Base-by-base conservation (phyloP, 2,329 filamentous ascomycete genomes). In the Botrytis cinerea region DNA sequence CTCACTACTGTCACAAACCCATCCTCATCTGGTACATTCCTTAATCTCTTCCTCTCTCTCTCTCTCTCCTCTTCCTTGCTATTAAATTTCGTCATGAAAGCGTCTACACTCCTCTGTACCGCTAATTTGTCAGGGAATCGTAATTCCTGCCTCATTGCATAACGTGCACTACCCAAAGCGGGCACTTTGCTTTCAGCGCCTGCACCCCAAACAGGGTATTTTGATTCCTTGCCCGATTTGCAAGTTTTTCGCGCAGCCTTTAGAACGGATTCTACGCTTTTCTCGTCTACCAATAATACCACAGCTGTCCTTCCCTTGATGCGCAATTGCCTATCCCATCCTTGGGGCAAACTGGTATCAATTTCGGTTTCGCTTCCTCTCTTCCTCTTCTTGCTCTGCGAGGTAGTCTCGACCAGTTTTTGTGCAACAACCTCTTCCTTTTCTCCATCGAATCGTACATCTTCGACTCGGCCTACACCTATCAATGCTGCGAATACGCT, bases 1-100 rank as follows among this genome's bases (percentile, higher is more conserved):
- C 93, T 88, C 1, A 91, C 92, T 38, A 99, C 96, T 5, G 95
- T 98, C 67, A 98, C 88, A 81, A 99, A 99, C 2, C 96, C 96
- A 82, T 99, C 96, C 80, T 94, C 95, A 82, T 99, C 96, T 0
- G 95, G 94, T 79, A 94, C 91, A 77, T 92, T 91, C 75, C 93
- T 90, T 75, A 91, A 84, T 72, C 88, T 84, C 83, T 89, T 90
- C 80, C 84, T 92, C 80, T 85, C 87, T 83, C 84, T 90, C 76
- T 80, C 87, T 78, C 85, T 91, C 82, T 86, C 91, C 83, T 82
- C 89, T 86, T 88, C 92, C 84, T 86, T 93, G 84, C 80, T 88
- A 84, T 86, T 92, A 84, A 94, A 98, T n/a, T 90, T 86, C 35
- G 88, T 87, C 87, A 98, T 97, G 85, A 94, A 98, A 51, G 91